Evolutionary conservation across 495 filamentous ascomycete species (phyloP), one percentile per base, ranked within the genome.

Genomic region (Pyrenopolyporus hunteri): DNA sequence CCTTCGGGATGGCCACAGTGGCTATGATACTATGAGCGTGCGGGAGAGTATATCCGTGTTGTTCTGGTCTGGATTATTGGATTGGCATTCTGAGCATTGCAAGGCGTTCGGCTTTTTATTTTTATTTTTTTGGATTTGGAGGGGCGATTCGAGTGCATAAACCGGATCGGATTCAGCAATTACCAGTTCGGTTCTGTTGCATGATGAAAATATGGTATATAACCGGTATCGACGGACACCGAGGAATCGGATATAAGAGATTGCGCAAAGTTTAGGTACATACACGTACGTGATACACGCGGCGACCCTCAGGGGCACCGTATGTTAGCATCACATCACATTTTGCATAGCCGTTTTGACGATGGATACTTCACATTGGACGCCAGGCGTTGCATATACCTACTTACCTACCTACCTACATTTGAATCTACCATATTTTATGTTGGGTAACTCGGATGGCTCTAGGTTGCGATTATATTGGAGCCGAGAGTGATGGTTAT

Each of bases 71-170:
- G 39, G 32, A 16, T 54, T 59, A n/a, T 50, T 55, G 28, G 31
- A 40, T 20, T 43, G 42, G 32, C 28, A 23, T 26, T n/a, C n/a
- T 49, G 20, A 47, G 60, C 60, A 64, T 64, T 36, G 60, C 42
- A 49, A 57, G 64, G 64, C 59, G 64, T 67, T 59, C 5, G 20
- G 26, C 19, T 7, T 2, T 29, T 29, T 29, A 5, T 29, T 29
- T 29, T 6, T 20, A 9, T 54, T 32, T 25, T 35, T 26, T 45
- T 33, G 10, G 29, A 40, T 4, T 10, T 32, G n/a, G n/a, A n/a
- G n/a, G n/a, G n/a, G n/a, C n/a, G n/a, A n/a, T n/a, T n/a, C n/a
- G n/a, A n/a, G 33, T 43, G 50, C 29, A 13, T 42, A 19, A 29
- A 39, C 37, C 19, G 9, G 11, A 49, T 25, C 7, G 35, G 20